phyloP scores from a whole-genome alignment of 805 yeast genomes.

The Kurtzmaniella fragi region DNA sequence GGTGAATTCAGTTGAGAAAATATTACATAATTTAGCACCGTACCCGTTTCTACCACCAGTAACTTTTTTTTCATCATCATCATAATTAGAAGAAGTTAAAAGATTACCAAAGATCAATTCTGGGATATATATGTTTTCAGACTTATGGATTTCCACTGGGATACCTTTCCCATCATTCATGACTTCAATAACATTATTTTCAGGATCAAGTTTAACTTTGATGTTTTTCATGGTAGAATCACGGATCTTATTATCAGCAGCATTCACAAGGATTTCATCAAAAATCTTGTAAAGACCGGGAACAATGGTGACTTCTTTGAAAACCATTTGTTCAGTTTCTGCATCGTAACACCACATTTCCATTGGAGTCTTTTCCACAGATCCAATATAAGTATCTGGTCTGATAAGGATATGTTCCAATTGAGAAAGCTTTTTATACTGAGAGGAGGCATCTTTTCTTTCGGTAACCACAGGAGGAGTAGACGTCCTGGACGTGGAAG shows the following conservation, averaged over 20 bases:
- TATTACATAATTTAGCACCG: constrained; percentile 96
- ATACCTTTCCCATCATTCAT: constrained; percentile 94
- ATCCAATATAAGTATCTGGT: constrained; percentile 97
- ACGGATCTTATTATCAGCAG: constrained; percentile 96
- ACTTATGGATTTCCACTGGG: constrained; percentile 88
- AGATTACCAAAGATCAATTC: constrained; percentile 94
- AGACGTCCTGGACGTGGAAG: constrained; percentile 8
- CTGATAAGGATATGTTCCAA: constrained; percentile 93
- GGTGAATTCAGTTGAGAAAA: constrained; percentile 81
- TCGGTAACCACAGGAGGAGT: constrained; percentile 8
- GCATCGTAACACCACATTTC: constrained; percentile 81
- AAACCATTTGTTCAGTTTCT: constrained; percentile 34
- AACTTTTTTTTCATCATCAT: constrained; percentile 91
- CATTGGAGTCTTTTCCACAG: constrained; percentile 75
- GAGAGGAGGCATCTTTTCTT: constrained; percentile 48
- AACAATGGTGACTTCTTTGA: constrained; percentile 71
- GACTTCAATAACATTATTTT: constrained; percentile 68
- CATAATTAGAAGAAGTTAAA: constrained; percentile 92
- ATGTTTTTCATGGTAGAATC: constrained; percentile 87
- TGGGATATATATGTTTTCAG: constrained; percentile 90
- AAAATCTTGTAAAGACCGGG: constrained; percentile 96
- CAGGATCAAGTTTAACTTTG: constrained; percentile 77
- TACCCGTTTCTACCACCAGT: constrained; percentile 98
- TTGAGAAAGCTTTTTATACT: constrained; percentile 91
- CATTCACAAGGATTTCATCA: constrained; percentile 95